A percentile compares a stretch with the other conserved stretches of the same genome.
Conservation (phyloP, 2,329 filamentous ascomycete genomes). For the Metarhizium humberi region DNA sequence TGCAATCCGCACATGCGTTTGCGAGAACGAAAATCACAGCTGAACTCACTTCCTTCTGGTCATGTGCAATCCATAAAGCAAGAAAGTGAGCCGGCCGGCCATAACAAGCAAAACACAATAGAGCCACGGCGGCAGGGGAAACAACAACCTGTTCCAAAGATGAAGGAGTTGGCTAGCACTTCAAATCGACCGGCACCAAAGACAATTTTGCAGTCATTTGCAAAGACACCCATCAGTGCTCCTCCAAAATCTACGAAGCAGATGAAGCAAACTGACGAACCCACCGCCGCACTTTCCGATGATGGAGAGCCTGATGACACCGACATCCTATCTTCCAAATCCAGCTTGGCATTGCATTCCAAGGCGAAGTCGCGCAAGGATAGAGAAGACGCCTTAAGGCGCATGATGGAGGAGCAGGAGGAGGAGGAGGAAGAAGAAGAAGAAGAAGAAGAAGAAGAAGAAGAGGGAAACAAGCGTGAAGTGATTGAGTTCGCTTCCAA, state of each 20-base stretch:
- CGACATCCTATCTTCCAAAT: constrained; percentile 20
- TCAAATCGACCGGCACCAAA: constrained; percentile 50
- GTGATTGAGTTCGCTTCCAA: constrained; percentile 28
- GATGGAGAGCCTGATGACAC: constrained; percentile 31
- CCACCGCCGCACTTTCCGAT: constrained; percentile 24
- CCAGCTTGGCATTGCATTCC: constrained; percentile 14
- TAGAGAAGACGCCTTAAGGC: constrained; percentile 28
- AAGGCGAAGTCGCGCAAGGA: constrained; percentile 22
- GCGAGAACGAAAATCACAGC: constrained; percentile 5
- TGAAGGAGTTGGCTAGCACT: constrained; percentile 10
- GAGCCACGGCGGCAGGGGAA: constrained; percentile 15
- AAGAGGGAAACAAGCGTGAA: constrained; percentile 4
- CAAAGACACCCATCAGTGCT: constrained; percentile 41
- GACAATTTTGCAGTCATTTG: constrained; percentile 71
- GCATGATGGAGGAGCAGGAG: constrained; percentile 41
- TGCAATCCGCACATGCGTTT: constrained; percentile 1
- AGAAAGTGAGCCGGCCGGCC: constrained; percentile 6
- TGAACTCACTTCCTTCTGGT: neutral
- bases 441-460: constrained; percentile 26
- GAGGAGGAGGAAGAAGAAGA: constrained; percentile 44
- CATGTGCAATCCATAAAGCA: neutral
- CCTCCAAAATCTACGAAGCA: constrained; percentile 38
- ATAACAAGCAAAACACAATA: constrained; percentile 22
- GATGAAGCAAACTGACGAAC: constrained; percentile 21
- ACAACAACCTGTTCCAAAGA: constrained; percentile 4